Evolutionary conservation across 129 eudicot genomes (phyloP).

Genomic region (Tagetes erecta): DNA sequence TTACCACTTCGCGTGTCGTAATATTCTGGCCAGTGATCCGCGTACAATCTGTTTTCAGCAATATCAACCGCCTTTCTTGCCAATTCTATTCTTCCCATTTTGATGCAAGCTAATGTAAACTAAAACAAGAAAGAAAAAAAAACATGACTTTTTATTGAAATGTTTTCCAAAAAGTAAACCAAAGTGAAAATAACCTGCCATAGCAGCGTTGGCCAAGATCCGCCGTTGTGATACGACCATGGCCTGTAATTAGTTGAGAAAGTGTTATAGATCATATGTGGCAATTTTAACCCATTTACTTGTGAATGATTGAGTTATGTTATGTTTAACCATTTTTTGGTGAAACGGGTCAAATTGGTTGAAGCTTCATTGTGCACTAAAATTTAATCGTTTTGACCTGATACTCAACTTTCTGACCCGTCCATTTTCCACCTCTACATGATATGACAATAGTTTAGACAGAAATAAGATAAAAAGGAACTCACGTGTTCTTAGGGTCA

Average conservation of each 20-base stretch:
- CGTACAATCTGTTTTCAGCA: constrained; percentile 68
- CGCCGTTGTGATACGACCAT: constrained; percentile 99
- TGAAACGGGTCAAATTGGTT: neutral
- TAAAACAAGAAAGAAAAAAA: constrained; percentile 23
- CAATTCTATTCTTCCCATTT: constrained; percentile 83
- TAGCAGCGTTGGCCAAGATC: constrained; percentile 98
- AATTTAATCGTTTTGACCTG: neutral
- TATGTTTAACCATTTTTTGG: neutral
- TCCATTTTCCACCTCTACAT: neutral
- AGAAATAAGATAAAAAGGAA: neutral
- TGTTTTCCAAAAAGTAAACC: neutral
- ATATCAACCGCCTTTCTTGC: constrained; percentile 69
- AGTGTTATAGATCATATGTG: constrained; percentile 5
- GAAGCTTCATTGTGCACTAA: neutral
- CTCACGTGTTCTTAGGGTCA: constrained; percentile 98
- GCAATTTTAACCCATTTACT: neutral
- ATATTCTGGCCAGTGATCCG: constrained; percentile 92
- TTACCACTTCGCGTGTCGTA: constrained; percentile 83
- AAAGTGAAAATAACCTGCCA: constrained; percentile 72
- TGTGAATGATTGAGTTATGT: neutral
- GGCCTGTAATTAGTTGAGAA: constrained; percentile 56
- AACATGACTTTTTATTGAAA: neutral
- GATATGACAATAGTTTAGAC: neutral
- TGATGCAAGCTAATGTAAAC: constrained; percentile 97
- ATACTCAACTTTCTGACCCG: neutral